phyloP scores from a whole-genome alignment of 2,329 filamentous ascomycete species.

The Microthyrium microscopicum region DNA sequence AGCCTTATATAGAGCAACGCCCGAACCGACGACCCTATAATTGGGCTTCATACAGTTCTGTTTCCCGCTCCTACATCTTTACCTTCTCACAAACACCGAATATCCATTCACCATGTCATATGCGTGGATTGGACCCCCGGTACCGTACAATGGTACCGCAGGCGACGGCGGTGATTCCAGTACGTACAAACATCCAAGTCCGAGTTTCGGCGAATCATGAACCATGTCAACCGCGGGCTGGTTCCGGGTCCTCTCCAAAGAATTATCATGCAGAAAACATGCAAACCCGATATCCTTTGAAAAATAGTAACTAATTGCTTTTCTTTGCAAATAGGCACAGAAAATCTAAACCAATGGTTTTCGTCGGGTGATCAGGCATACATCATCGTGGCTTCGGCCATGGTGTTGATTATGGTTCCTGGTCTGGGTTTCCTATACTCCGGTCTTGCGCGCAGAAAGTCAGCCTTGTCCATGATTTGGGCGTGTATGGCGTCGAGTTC shows the following conservation, averaged over 20 bases:
- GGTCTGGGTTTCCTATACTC: constrained; percentile 97
- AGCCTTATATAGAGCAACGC: too few relatives aligned
- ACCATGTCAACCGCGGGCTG: background rate
- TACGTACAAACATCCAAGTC: constrained; percentile 30
- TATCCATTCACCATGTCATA: constrained; percentile 27
- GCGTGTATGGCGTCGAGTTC: constrained; percentile 88
- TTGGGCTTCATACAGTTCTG: background rate
- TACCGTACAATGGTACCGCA: constrained; percentile 33
- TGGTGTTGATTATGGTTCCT: constrained; percentile 93
- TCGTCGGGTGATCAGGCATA: constrained; percentile 82
- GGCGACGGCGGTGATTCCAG: constrained; percentile 61
- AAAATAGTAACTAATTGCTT: background rate
- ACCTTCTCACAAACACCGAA: constrained; percentile 1
- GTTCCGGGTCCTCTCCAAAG: background rate
- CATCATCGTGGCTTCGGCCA: constrained; percentile 76
- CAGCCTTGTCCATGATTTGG: constrained; percentile 92
- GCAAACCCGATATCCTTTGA: background rate
- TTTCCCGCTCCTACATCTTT: background rate
- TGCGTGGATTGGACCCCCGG: constrained; percentile 28
- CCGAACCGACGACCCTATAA: background rate
- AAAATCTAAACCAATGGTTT: constrained; percentile 95
- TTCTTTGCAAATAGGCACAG: constrained; percentile 36
- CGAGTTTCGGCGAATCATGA: background rate
- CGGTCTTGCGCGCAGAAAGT: constrained; percentile 92
- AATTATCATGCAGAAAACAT: background rate